Conservation (phyloP, 2,329 filamentous ascomycete species). For the Stemphylium vesicarium region DNA sequence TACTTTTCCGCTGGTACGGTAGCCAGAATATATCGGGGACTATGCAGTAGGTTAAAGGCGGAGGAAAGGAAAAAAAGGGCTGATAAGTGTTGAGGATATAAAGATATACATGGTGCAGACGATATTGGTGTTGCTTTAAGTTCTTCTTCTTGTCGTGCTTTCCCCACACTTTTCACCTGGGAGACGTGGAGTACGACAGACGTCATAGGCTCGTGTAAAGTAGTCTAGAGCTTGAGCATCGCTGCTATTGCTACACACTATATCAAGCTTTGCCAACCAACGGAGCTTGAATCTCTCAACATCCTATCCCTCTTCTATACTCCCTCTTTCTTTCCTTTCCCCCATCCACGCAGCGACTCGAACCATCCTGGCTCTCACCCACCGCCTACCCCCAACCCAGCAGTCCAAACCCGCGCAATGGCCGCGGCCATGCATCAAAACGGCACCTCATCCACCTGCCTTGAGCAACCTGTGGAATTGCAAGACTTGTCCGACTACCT, state of each 20-base stretch:
- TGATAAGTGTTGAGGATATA: too few species aligned
- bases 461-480: constrained; percentile 41
- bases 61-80: too few species aligned
- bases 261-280: too few species aligned
- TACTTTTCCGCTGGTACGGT: not conserved
- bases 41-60: too few species aligned
- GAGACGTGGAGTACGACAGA: not conserved
- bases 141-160: not conserved
- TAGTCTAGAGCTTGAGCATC: too few species aligned
- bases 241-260: too few species aligned
- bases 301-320: too few species aligned
- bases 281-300: too few species aligned
- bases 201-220: not conserved
- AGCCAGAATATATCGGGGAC: too few species aligned
- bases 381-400: not conserved
- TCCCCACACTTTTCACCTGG: not conserved
- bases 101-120: not conserved
- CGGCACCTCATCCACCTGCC: constrained; percentile 43
- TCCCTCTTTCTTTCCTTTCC: too few species aligned
- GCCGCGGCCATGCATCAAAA: constrained; percentile 27
- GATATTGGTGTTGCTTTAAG: not conserved
- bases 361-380: not conserved
- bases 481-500: constrained; percentile 35
- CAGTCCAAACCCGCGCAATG: constrained; percentile 12
- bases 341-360: too few species aligned